Base-by-base conservation (phyloP, 192 early-diverging fungal genomes). In the Coemansia sp. region DNA sequence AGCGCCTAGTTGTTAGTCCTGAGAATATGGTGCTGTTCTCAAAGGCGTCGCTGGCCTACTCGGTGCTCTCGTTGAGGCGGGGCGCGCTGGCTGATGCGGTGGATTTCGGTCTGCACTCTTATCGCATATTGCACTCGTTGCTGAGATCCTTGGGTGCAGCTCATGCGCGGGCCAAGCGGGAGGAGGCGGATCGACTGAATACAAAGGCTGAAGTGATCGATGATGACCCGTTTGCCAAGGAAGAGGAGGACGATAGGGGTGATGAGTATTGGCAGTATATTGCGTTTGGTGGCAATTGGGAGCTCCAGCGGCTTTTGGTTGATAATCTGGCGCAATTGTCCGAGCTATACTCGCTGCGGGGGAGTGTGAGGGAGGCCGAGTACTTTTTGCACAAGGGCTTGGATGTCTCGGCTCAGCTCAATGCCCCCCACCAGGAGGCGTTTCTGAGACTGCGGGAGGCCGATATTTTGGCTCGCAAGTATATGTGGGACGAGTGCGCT, bases 281-380 rank as follows among this genome's bases (percentile, higher is more conserved):
- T 7, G 70, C 63, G 5, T 76, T 70, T 33, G 63, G 59, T 21
- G 69, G 67, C 21, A 77, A 74, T 59, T 82, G 74, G 79, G 67
- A 67, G 46, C 62, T 77, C 5, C 74, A 82, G 74, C 74, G 79
- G 8, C 53, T 77, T 42, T 31, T 77, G 37, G 53, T 77, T 18
- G 74, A 74, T 33, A 69, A 61, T 14, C 39, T 77, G 62, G 67
- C 46, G 0, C 65, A 82, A 35, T 31, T 82, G 60, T 50, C 69
- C 5, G 64, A 77, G 16, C 39, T 82, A 11, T 70, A 67, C 37
- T 73, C 73, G 39, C 21, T 77, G 4, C 70, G 79, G 2, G 79
- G 79, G 20, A 82, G 79, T 38, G 60, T 67, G 16, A 73, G 68
- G 62, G 79, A 82, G 40, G 70, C 64, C 5, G 74, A 82, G 36